Percentiles rank a stretch among this genome's conserved stretches.
Conservation (phyloP, 2,329 filamentous ascomycete genomes). For the Waltergamsia citrina region DNA sequence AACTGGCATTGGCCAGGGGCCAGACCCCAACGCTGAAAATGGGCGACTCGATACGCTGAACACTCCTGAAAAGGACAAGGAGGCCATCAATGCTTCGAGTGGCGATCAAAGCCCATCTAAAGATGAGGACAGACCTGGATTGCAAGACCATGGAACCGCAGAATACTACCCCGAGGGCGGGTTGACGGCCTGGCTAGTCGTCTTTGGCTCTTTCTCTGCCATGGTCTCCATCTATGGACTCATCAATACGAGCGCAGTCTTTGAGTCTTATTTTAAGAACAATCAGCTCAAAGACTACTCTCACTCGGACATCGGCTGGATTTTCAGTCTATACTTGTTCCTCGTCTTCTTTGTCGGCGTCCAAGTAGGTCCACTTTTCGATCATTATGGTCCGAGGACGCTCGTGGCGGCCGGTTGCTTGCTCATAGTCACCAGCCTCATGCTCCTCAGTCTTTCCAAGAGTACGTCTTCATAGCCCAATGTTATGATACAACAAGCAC, state of each 20-base stretch:
- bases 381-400: slow-evolving; percentile 59
- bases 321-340: slow-evolving; percentile 75
- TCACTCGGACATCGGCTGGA: slow-evolving; percentile 70
- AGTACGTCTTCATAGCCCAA: slow-evolving; percentile 2
- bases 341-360: slow-evolving; percentile 74
- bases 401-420: slow-evolving; percentile 58
- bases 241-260: slow-evolving; percentile 45
- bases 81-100: too few species aligned
- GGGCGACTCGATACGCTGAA: too few species aligned
- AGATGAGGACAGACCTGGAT: neutral
- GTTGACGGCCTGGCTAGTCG: slow-evolving; percentile 57
- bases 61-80: neutral
- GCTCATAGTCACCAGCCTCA: slow-evolving; percentile 49
- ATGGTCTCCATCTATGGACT: slow-evolving; percentile 57
- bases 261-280: slow-evolving; percentile 66
- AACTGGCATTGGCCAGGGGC: neutral
- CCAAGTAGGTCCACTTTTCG: slow-evolving; percentile 75
- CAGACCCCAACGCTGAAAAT: slow-evolving; percentile 1
- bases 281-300: slow-evolving; percentile 62
- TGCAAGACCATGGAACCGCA: too few species aligned
- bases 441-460: slow-evolving; percentile 61
- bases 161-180: slow-evolving; percentile 58
- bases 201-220: slow-evolving; percentile 59
- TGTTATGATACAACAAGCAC: too few species aligned
- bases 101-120: too few species aligned